A percentile compares a stretch with the other conserved stretches of the same genome.
These are phyloP conservation scores for Kregervanrija pseudodelftensis DNA, from an alignment of 805 yeast species.

Conservation along the genomic window DNA sequence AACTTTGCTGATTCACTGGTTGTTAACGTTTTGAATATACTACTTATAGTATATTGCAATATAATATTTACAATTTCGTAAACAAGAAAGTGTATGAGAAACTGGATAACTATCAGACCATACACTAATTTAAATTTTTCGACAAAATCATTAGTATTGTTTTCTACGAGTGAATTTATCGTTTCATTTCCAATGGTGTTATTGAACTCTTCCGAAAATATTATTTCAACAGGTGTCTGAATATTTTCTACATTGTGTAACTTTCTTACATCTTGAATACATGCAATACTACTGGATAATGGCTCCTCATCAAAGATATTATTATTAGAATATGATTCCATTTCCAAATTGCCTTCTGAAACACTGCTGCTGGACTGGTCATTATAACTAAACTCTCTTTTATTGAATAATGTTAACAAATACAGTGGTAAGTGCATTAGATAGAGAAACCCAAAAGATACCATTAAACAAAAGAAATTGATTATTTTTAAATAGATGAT, in stretches of 20 bases:
- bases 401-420: slow-evolving; percentile 7
- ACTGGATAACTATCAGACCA: neutral
- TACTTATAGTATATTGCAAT: neutral
- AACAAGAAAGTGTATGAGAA: slow-evolving; percentile 1
- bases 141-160: neutral
- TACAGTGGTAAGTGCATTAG: slow-evolving; percentile 15
- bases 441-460: slow-evolving; percentile 14
- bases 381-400: neutral
- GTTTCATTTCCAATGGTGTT: too few species aligned
- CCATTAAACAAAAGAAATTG: slow-evolving; percentile 14
- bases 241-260: too few species aligned
- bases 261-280: too few species aligned
- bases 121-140: slow-evolving; percentile 5
- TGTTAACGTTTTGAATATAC: neutral
- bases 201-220: too few species aligned
- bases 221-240: too few species aligned
- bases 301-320: too few species aligned
- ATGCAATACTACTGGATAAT: too few species aligned
- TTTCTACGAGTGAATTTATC: too few species aligned
- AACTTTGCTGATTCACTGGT: too few species aligned
- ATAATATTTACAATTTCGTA: slow-evolving; percentile 3
- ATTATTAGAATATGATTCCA: too few species aligned
- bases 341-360: too few species aligned
- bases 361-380: too few species aligned
- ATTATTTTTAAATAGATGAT: slow-evolving; percentile 17